Percentiles rank a stretch among this genome's conserved stretches.
Conservation (phyloP, 495 filamentous ascomycete species). For the Pseudevernia furfuracea region DNA sequence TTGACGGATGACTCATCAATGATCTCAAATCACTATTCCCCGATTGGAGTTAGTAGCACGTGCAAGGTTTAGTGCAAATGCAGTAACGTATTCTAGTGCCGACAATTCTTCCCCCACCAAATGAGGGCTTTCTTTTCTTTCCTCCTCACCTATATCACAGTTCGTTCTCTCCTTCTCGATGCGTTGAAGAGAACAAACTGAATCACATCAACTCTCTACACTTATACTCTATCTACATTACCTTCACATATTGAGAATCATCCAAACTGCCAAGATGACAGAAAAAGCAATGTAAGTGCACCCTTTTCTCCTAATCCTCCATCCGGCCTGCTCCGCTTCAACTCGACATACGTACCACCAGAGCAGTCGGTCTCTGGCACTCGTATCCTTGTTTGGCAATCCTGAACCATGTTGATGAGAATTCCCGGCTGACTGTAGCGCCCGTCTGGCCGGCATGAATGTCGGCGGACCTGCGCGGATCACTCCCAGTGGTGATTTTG, state of each 20-base stretch:
- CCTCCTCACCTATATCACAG: conserved; percentile 25
- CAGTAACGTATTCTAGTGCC: background rate
- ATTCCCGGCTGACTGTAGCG: conserved; percentile 62
- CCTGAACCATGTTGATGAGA: conserved; percentile 31
- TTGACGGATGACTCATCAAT: too few species aligned
- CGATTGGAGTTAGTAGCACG: background rate
- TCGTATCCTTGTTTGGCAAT: background rate
- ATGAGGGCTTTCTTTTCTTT: conserved; percentile 23
- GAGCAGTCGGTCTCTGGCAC: background rate
- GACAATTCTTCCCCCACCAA: background rate
- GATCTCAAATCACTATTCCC: background rate
- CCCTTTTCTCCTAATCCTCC: conserved; percentile 9
- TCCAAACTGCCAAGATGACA: conserved; percentile 34
- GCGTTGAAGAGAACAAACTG: conserved; percentile 23
- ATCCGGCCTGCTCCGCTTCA: conserved; percentile 20
- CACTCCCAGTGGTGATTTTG: conserved; percentile 70
- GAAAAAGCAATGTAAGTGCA: conserved; percentile 53
- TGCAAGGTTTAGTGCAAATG: too few species aligned
- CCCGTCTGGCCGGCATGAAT: conserved; percentile 79
- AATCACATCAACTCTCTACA: conserved; percentile 7
- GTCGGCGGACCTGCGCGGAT: conserved; percentile 57
- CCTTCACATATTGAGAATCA: conserved; percentile 2
- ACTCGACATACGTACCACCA: background rate
- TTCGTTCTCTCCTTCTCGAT: conserved; percentile 33
- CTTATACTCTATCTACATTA: conserved; percentile 6